phyloP scores from a whole-genome alignment of 805 yeast species.

The Clavispora fructus region DNA sequence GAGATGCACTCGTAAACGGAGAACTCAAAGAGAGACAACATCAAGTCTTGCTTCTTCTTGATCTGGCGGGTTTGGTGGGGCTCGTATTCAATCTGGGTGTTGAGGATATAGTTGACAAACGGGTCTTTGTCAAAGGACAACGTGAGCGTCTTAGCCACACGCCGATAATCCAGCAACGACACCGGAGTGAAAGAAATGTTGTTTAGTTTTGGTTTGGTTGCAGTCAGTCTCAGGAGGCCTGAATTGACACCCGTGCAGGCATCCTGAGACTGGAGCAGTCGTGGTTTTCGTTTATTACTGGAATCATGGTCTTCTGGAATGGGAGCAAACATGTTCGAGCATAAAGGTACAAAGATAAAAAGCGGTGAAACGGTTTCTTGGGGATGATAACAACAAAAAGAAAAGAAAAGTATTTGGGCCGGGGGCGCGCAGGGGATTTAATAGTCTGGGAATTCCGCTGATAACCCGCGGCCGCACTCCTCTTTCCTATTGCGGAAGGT shows the following conservation, averaged over 20 bases:
- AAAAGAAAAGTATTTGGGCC: not conserved
- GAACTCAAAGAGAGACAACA: conserved; percentile 49
- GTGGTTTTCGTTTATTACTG: conserved; percentile 27
- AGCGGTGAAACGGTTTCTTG: not conserved
- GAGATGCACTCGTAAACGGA: conserved; percentile 47
- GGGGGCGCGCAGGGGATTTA: conserved; percentile 8
- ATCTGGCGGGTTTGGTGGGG: conserved; percentile 11
- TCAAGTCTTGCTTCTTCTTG: conserved; percentile 37
- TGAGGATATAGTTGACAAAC: conserved; percentile 45
- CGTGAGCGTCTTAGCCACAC: conserved; percentile 50
- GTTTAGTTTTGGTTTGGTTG: conserved; percentile 6
- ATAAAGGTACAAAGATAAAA: conserved; percentile 3
- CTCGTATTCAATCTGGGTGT: conserved; percentile 19
- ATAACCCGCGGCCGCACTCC: not conserved
- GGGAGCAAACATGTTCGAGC: conserved; percentile 17
- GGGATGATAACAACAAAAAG: conserved; percentile 2
- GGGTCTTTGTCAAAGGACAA: conserved; percentile 53
- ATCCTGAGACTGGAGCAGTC: conserved; percentile 36
- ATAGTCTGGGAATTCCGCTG: conserved; percentile 1
- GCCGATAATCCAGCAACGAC: conserved; percentile 38
- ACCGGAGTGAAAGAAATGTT: conserved; percentile 16
- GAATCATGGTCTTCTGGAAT: conserved; percentile 32
- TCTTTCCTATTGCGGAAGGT: not conserved
- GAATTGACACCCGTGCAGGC: conserved; percentile 16
- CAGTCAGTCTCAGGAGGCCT: conserved; percentile 22